Percentiles rank a stretch among this genome's conserved stretches.
phyloP scores from a whole-genome alignment of 129 eudicot genomes.

The Calendula officinalis region DNA sequence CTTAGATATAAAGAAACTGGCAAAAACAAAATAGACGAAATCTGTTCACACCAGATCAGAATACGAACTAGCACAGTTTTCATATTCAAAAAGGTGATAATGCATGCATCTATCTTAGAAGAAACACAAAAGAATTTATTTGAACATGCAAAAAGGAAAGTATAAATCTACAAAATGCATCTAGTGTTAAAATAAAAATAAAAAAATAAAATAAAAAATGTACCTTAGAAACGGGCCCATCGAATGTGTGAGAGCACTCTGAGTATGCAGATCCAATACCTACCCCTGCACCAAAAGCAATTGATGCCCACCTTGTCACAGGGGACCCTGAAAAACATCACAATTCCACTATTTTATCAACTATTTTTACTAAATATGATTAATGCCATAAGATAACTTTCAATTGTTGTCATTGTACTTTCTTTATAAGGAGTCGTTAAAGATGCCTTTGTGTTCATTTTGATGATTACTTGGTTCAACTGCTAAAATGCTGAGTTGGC shows the following conservation, averaged over 20 bases:
- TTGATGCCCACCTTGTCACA: conserved; percentile 82
- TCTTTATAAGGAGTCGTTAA: no score
- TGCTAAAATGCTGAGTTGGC: no score
- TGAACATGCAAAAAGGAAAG: neutral
- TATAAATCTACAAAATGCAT: neutral
- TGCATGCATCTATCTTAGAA: neutral
- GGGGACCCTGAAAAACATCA: conserved; percentile 56
- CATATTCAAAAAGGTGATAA: neutral
- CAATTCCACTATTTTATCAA: no score
- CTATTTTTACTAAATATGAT: no score
- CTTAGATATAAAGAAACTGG: no score
- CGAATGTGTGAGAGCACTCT: conserved; percentile 67
- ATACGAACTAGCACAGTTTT: no score
- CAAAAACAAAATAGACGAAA: no score
- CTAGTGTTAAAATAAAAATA: neutral
- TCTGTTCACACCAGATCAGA: no score
- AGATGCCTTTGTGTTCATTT: no score
- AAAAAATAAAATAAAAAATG: neutral
- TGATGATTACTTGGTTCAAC: no score
- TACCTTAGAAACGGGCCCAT: conserved; percentile 41
- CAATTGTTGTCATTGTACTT: no score
- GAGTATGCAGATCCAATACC: conserved; percentile 91
- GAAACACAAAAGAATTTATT: neutral
- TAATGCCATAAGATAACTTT: no score
- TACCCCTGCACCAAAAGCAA: conserved; percentile 91